These are phyloP conservation scores for Pyrenopolyporus hunteri DNA, from an alignment of 495 filamentous ascomycete species.

Conservation along the genomic window DNA sequence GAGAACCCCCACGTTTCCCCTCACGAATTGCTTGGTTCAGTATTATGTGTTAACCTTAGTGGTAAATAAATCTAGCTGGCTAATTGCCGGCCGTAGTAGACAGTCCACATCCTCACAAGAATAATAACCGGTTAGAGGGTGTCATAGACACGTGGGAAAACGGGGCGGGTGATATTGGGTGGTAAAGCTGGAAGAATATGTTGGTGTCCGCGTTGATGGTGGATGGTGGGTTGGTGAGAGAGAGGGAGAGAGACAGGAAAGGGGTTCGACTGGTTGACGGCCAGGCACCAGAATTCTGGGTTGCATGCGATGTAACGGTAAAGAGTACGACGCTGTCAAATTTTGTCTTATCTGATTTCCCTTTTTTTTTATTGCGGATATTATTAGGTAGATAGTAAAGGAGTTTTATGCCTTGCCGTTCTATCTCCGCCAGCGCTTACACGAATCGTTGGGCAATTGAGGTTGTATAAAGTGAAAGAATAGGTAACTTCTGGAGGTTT, in stretches of 20 bases:
- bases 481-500: too few species aligned
- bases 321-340: constrained; percentile 18
- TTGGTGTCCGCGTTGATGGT: not conserved
- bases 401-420: too few species aligned
- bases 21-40: not conserved
- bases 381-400: too few species aligned
- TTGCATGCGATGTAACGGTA: constrained; percentile 22
- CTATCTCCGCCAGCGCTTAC: too few species aligned
- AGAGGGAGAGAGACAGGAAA: too few species aligned
- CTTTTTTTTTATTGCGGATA: not conserved
- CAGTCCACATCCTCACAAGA: not conserved
- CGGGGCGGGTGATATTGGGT: constrained; percentile 21
- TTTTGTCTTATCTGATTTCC: constrained; percentile 2
- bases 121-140: not conserved
- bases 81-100: too few species aligned
- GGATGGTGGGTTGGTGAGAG: too few species aligned
- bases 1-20: not conserved
- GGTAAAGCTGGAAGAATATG: not conserved
- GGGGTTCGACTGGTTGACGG: too few species aligned
- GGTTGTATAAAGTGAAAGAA: too few species aligned
- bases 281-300: constrained; percentile 12
- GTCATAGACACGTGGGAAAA: constrained; percentile 24
- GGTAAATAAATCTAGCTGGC: not conserved
- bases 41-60: not conserved
- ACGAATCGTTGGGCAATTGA: too few species aligned